Base-by-base conservation (phyloP, 2,329 filamentous ascomycete genomes). In the Didymella segeticola region DNA sequence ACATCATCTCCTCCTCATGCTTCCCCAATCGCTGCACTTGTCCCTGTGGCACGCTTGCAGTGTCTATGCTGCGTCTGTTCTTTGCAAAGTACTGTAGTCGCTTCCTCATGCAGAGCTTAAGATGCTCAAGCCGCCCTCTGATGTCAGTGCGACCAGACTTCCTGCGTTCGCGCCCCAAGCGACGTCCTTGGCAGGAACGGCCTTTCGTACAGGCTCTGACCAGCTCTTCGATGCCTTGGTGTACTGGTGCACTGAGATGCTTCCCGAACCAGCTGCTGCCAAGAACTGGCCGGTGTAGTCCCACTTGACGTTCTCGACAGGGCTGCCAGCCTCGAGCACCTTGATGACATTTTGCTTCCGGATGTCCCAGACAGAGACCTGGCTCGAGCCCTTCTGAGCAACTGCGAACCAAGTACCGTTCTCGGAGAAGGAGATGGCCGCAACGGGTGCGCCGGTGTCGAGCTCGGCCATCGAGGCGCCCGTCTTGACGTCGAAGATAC, bases 331-430 rank as follows among this genome's bases (percentile, higher is more conserved):
- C 61, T 97, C 91, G 33, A 99, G 81, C n/a, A 89, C 85, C 82
- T 96, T 96, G 71, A 88, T 87, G 67, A 87, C 84, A 5, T 88
- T 87, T 15, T 89, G 87, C 77, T 96, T 97, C 65, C 95, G 88
- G 56, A 99, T 82, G 75, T 98, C 93, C 81, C 96, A 98, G 48
- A 98, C 86, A 9, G 90, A 90, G 30, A 96, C 88, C 20, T 82
- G 88, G 19, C 86, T 89, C 61, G 92, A 90, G 25, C 86, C 87
- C 74, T 91, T 87, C 53, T 89, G 86, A 7, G 88, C 88, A 5
- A 91, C 89, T 1, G 93, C 93, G 60, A 99, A 87, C 91, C 93
- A 98, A 67, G 90, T 96, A 20, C 95, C 95, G 66, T 99, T 99
- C 75, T 99, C 95, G 0, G 93, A 97, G 77, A 99, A 99, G 53